A percentile compares a stretch with the other conserved stretches of the same genome.
These are phyloP conservation scores for Ophiostoma ips DNA, from an alignment of 2,329 filamentous ascomycete genomes.

Conservation along the genomic window DNA sequence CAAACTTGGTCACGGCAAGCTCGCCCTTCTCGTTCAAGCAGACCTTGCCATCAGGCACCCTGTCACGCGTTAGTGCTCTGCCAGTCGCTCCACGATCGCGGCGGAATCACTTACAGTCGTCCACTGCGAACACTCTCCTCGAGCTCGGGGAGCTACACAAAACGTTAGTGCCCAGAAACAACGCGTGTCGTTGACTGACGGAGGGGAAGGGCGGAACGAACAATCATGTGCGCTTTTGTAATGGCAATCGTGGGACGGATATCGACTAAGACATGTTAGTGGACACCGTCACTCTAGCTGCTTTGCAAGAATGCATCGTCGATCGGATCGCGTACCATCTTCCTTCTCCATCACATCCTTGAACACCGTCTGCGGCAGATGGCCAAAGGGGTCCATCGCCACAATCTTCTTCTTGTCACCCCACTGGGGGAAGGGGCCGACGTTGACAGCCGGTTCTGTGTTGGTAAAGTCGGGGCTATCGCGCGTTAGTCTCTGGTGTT, in stretches of 20 bases:
- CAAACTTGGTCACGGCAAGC: constrained; percentile 87
- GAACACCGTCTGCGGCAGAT: constrained; percentile 73
- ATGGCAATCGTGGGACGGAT: constrained; percentile 84
- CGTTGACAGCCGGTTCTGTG: constrained; percentile 79
- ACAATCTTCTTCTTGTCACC: constrained; percentile 85
- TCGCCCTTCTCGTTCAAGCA: constrained; percentile 78
- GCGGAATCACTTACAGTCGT: constrained; percentile 39
- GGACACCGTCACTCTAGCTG: neutral
- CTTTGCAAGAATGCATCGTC: neutral
- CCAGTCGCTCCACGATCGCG: neutral
- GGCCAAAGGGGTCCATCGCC: constrained; percentile 90
- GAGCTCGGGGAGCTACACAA: constrained; percentile 61
- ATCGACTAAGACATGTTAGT: constrained; percentile 39
- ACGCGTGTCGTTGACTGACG: neutral
- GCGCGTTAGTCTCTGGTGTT: neutral
- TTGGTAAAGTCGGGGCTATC: constrained; percentile 48
- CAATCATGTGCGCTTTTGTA: constrained; percentile 79
- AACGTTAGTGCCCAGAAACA: neutral
- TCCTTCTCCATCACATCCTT: constrained; percentile 66
- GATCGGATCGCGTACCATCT: constrained; percentile 39
- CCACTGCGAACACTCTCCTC: constrained; percentile 75
- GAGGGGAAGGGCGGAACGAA: neutral
- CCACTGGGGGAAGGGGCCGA: constrained; percentile 87
- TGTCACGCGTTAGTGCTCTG: constrained; percentile 14
- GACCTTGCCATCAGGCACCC: constrained; percentile 69